These are phyloP conservation scores for Tranzscheliella williamsii DNA, from an alignment of 1,284 basidiomycete genomes.

Conservation along the genomic window DNA sequence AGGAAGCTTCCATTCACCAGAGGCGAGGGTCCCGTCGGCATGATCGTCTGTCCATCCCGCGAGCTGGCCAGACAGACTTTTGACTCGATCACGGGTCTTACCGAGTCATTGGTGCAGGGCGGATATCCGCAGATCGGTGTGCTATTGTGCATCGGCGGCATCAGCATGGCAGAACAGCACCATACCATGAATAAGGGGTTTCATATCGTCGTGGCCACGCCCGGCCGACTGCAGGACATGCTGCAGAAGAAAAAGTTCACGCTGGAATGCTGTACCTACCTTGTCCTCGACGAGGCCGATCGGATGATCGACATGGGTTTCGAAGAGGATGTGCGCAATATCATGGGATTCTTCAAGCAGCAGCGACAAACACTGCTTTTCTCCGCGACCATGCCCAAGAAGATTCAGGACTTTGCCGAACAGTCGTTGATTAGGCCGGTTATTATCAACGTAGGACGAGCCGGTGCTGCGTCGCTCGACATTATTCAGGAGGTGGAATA, in stretches of 20 bases:
- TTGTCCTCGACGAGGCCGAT: slow-evolving; percentile 99
- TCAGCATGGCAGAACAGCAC: slow-evolving; percentile 93
- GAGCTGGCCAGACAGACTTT: slow-evolving; percentile 74
- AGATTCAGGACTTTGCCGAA: slow-evolving; percentile 97
- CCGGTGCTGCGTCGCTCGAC: slow-evolving; percentile 94
- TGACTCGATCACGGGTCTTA: slow-evolving; percentile 88
- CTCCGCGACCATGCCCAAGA: slow-evolving; percentile 97
- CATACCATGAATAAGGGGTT: slow-evolving; percentile 86
- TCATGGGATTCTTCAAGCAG: slow-evolving; percentile 96
- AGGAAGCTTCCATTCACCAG: slow-evolving; percentile 81
- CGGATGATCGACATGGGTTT: slow-evolving; percentile 99
- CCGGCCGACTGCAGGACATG: slow-evolving; percentile 63
- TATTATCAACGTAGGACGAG: slow-evolving; percentile 94
- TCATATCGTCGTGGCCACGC: slow-evolving; percentile 88
- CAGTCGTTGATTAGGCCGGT: slow-evolving; percentile 90
- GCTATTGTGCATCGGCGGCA: slow-evolving; percentile 93
- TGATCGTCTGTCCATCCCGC: slow-evolving; percentile 74
- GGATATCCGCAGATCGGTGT: slow-evolving; percentile 76
- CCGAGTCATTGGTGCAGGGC: slow-evolving; percentile 75
- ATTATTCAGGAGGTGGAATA: slow-evolving; percentile 98
- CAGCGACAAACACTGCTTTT: slow-evolving; percentile 97
- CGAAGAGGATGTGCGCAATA: slow-evolving; percentile 95
- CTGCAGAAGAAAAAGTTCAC: slow-evolving; percentile 89
- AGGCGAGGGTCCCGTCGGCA: slow-evolving; percentile 92
- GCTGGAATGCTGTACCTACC: slow-evolving; percentile 76